Evolutionary conservation across 768 basidiomycete species (phyloP), one percentile per base, ranked within the genome.

Genomic region (Naganishia friedmannii): DNA sequence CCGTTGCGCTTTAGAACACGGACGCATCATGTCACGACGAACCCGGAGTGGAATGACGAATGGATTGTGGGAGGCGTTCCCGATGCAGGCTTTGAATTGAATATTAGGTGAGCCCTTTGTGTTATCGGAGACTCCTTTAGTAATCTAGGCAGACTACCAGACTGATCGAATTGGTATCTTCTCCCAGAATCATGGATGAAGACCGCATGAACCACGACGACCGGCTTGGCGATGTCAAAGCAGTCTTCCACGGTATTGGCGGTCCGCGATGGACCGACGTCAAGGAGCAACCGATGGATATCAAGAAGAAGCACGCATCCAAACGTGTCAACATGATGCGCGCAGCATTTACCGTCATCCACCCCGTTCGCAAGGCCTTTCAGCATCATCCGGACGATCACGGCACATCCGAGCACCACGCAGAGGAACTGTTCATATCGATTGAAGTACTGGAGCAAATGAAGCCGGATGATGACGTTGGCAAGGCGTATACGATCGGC

Each of bases 401-500:
- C 72, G 58, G 29, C 74, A 2, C 65, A 67, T 17, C 70, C 48
- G 15, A 53, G 55, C 13, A 53, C 23, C 56, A 48, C 74, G 19
- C 75, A 54, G 78, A 73, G 21, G 69, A 66, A 34, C 32, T 79
- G 42, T 65, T 66, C 19, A 53, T 79, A 2, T 74, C 73, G 42
- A 54, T 84, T 9, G 79, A 81, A 53, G 79, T 81, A n/a, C 72
- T 82, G 26, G 72, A 73, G 51, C 69, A 76, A 45, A 77, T 80
- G 10, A 74, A 78, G 39, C 78, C 76, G 13, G 72, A 74, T 28
- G 72, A 77, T 66, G 77, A 77, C 45, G 63, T 76, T 21, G 79
- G 79, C 2, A 80, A 83, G 56, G 68, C 81, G 39, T 84, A 83
- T 70, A 85, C 84, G 13, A 67, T 84, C 37, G 83, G 83, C 9